phyloP scores from a whole-genome alignment of 805 yeast species.

The Teunomyces cretensis region DNA sequence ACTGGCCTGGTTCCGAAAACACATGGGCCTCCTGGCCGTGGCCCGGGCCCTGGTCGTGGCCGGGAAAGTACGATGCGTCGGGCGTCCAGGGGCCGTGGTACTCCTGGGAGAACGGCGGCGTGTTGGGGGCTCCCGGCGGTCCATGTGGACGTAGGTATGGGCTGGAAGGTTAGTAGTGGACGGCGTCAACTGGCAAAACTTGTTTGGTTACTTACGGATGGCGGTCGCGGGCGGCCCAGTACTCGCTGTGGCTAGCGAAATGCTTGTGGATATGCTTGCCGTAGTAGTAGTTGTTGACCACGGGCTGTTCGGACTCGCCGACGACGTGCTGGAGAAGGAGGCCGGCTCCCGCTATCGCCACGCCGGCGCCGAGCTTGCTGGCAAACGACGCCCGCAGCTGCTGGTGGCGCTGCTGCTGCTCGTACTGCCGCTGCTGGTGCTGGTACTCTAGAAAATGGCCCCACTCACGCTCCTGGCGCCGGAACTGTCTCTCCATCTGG shows the following conservation, averaged over 20 bases:
- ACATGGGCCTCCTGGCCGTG: too few species aligned
- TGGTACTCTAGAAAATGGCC: conserved; percentile 1
- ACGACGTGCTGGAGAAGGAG: conserved; percentile 1
- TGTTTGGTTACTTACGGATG: conserved; percentile 1
- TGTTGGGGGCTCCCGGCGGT: neutral
- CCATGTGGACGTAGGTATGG: neutral
- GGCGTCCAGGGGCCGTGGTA: neutral
- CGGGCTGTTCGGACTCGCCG: neutral
- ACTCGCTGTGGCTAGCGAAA: neutral
- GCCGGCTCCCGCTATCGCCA: conserved; percentile 1
- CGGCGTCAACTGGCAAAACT: too few species aligned
- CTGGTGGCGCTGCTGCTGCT: conserved; percentile 1
- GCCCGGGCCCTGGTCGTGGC: neutral
- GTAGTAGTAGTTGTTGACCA: conserved; percentile 3
- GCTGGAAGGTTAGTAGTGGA: too few species aligned
- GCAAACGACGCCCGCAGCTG: neutral
- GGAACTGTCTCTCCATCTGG: conserved; percentile 4
- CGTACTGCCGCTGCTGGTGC: conserved; percentile 1
- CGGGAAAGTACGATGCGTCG: neutral
- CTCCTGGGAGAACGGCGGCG: neutral
- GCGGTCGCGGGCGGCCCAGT: neutral
- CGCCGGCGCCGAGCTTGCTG: neutral
- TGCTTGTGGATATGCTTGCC: neutral
- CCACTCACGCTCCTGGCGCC: conserved; percentile 1
- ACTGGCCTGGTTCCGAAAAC: neutral